phyloP scores from a whole-genome alignment of 495 filamentous ascomycete genomes.

The Bacidia gigantensis region DNA sequence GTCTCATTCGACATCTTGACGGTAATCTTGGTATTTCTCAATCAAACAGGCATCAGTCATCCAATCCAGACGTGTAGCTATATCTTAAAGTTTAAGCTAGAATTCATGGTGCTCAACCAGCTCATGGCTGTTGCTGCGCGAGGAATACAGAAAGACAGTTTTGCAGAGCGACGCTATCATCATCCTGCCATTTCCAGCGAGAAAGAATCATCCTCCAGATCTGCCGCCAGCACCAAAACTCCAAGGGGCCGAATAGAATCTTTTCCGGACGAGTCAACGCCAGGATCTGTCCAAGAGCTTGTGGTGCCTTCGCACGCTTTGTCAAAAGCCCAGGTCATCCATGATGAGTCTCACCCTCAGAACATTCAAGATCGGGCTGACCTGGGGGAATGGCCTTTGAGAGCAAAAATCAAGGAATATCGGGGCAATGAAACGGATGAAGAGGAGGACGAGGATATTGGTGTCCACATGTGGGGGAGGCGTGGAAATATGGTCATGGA shows the following conservation, averaged over 20 bases:
- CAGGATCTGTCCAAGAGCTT: background rate
- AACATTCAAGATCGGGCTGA: background rate
- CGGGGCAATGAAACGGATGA: background rate
- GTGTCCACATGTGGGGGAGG: slow-evolving; percentile 13
- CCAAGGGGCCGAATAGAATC: background rate
- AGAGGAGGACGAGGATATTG: slow-evolving; percentile 5
- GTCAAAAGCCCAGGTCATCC: background rate
- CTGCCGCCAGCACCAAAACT: background rate
- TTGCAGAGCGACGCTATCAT: slow-evolving; percentile 14
- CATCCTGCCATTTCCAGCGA: background rate
- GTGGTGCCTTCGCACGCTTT: background rate
- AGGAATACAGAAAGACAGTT: slow-evolving; percentile 8
- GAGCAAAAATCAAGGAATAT: slow-evolving; percentile 6
- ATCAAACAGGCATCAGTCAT: slow-evolving; percentile 29
- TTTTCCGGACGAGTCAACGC: background rate
- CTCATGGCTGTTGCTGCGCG: slow-evolving; percentile 23
- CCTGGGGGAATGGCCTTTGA: background rate
- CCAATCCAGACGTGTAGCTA: slow-evolving; percentile 36
- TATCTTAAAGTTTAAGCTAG: slow-evolving; percentile 39
- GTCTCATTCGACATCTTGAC: slow-evolving; percentile 32
- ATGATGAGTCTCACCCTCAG: background rate
- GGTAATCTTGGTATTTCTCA: slow-evolving; percentile 27
- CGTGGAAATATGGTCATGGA: slow-evolving; percentile 7
- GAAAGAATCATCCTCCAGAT: background rate
- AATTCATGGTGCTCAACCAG: slow-evolving; percentile 38